These are phyloP conservation scores for Hypericum androsaemum DNA, from an alignment of 345 rosid genomes.

Conservation along the genomic window DNA sequence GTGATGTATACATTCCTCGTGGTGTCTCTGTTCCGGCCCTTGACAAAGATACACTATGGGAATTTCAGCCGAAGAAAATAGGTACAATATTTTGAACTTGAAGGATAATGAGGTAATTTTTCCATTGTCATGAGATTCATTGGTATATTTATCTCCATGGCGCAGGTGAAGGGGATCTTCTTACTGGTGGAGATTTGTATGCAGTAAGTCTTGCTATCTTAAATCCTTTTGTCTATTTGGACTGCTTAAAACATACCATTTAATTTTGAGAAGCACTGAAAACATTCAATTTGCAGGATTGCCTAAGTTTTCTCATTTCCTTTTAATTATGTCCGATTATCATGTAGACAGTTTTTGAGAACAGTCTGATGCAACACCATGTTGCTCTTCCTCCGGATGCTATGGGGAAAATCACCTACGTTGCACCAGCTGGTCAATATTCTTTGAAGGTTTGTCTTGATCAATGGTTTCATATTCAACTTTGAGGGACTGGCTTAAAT, in stretches of 20 bases:
- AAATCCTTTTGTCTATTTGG: not conserved
- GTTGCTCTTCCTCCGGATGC: conserved; percentile 92
- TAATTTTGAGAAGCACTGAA: too few relatives aligned
- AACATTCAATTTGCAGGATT: not conserved
- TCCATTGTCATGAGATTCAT: conserved; percentile 9
- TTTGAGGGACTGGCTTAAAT: too few relatives aligned
- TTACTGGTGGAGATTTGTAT: conserved; percentile 97
- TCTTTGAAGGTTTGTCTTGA: conserved; percentile 59
- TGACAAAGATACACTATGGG: conserved; percentile 92
- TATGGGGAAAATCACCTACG: conserved; percentile 87
- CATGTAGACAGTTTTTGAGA: conserved; percentile 86
- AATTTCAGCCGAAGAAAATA: conserved; percentile 77
- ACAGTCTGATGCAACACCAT: conserved; percentile 83
- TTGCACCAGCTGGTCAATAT: conserved; percentile 99
- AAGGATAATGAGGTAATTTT: conserved; percentile 1
- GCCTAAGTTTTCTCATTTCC: not conserved
- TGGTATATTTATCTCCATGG: conserved; percentile 11
- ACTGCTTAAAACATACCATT: too few relatives aligned
- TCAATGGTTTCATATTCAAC: too few relatives aligned
- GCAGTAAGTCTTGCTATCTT: conserved; percentile 61
- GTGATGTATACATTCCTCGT: conserved; percentile 98
- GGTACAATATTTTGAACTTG: conserved; percentile 37
- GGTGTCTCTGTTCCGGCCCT: conserved; percentile 98
- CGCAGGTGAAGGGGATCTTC: conserved; percentile 88
- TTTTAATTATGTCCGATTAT: conserved; percentile 8